Percentiles rank a stretch among this genome's conserved stretches.
Evolutionary conservation across 805 yeast genomes (phyloP).

Genomic region (Candida vartiovaarae): DNA sequence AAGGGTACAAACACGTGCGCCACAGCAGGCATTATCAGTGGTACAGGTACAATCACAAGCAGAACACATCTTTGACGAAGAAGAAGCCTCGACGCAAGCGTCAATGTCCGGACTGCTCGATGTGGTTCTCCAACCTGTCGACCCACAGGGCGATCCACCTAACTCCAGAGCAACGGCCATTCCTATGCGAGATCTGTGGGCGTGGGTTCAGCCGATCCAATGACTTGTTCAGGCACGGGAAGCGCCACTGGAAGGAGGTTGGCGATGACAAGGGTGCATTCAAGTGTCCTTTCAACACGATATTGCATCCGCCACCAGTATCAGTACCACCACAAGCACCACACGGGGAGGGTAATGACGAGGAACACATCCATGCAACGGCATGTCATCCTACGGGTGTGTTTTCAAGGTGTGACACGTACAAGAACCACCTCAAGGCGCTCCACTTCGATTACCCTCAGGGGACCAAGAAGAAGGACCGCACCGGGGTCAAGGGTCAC

Average conservation of each 20-base stretch:
- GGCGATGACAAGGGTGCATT: conserved; percentile 62
- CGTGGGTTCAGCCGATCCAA: conserved; percentile 87
- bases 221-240: conserved; percentile 78
- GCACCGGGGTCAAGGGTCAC: conserved; percentile 59
- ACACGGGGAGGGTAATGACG: too few species aligned
- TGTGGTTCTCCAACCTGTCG: conserved; percentile 69
- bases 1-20: neutral
- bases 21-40: neutral
- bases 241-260: conserved; percentile 76
- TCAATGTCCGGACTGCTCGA: conserved; percentile 64
- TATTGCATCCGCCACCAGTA: conserved; percentile 1
- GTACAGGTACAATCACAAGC: conserved; percentile 6
- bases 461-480: conserved; percentile 75
- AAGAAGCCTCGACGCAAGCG: conserved; percentile 52
- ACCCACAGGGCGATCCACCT: conserved; percentile 79
- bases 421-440: conserved; percentile 84
- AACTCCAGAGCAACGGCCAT: conserved; percentile 68
- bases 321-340: neutral
- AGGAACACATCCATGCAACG: neutral
- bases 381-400: conserved; percentile 78
- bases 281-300: conserved; percentile 66
- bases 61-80: conserved; percentile 1
- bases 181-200: conserved; percentile 66
- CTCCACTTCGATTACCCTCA: conserved; percentile 83
- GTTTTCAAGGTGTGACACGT: conserved; percentile 86